These are phyloP conservation scores for Urtica urens DNA, from an alignment of 306 rosid species.

Conservation along the genomic window DNA sequence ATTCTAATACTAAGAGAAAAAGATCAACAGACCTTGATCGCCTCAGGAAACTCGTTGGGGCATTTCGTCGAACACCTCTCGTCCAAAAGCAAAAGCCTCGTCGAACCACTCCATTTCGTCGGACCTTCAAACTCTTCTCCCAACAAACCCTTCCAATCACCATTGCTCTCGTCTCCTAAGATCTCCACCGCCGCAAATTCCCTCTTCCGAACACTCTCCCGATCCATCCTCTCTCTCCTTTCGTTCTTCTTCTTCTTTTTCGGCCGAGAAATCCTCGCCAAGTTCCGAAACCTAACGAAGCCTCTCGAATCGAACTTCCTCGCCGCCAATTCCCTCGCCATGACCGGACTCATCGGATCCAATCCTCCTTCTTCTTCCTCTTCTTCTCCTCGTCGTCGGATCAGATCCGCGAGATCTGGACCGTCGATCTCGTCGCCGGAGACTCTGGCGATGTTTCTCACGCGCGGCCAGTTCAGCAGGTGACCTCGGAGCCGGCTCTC, in stretches of 20 bases:
- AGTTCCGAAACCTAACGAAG: conserved; percentile 51
- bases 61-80: conserved; percentile 34
- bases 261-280: conserved; percentile 87
- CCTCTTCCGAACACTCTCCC: conserved; percentile 25
- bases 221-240: conserved; percentile 17
- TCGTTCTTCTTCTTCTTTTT: conserved; percentile 36
- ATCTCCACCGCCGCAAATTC: conserved; percentile 40
- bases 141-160: conserved; percentile 10
- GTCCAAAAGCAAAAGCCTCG: conserved; percentile 71
- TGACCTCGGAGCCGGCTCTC: conserved; percentile 82
- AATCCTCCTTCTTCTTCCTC: not conserved
- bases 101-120: conserved; percentile 72
- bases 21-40: conserved; percentile 86
- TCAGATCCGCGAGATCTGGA: conserved; percentile 20
- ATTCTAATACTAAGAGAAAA: too few relatives aligned
- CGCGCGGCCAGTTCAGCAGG: conserved; percentile 89
- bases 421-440: conserved; percentile 75
- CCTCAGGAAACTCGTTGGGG: conserved; percentile 59
- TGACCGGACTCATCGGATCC: conserved; percentile 38
- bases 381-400: conserved; percentile 4
- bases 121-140: conserved; percentile 44
- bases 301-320: conserved; percentile 63
- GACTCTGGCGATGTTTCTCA: conserved; percentile 78
- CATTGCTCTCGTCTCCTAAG: conserved; percentile 33
- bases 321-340: conserved; percentile 62